phyloP scores from a whole-genome alignment of 2,329 filamentous ascomycete species.

The Trichoderma atrobrunneum region DNA sequence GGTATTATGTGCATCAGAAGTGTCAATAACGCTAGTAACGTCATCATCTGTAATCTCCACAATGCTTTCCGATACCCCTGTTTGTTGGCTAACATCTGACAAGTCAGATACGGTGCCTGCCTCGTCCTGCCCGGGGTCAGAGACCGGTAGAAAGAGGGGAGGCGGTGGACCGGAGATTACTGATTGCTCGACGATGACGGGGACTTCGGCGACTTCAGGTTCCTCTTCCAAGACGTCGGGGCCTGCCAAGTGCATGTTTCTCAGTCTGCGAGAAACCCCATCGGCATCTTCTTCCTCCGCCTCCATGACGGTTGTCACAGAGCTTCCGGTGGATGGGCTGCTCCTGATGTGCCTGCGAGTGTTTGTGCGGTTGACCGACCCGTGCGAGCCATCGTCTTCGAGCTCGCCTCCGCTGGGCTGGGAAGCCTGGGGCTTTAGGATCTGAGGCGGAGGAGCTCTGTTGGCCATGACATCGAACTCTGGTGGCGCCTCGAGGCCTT shows the following conservation, averaged over 20 bases:
- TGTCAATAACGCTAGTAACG: not conserved
- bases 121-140: slow-evolving; percentile 20
- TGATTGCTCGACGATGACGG: slow-evolving; percentile 41
- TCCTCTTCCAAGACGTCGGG: slow-evolving; percentile 59
- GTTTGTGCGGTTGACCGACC: slow-evolving; percentile 58
- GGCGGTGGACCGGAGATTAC: slow-evolving; percentile 24
- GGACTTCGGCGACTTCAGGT: slow-evolving; percentile 40
- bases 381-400: slow-evolving; percentile 51
- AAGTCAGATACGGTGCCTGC: slow-evolving; percentile 17
- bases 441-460: slow-evolving; percentile 30
- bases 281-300: slow-evolving; percentile 70
- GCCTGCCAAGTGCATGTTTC: slow-evolving; percentile 45
- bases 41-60: not conserved
- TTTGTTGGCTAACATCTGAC: slow-evolving; percentile 4
- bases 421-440: slow-evolving; percentile 35
- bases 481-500: slow-evolving; percentile 64
- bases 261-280: slow-evolving; percentile 46
- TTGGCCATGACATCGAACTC: slow-evolving; percentile 42
- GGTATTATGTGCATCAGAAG: not conserved
- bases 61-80: slow-evolving; percentile 13
- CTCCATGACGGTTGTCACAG: slow-evolving; percentile 78
- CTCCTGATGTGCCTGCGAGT: slow-evolving; percentile 79
- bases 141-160: slow-evolving; percentile 1
- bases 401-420: slow-evolving; percentile 32
- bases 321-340: slow-evolving; percentile 74